phyloP scores from a whole-genome alignment of 257 asterid genomes.

The Ophiorrhiza pumila region DNA sequence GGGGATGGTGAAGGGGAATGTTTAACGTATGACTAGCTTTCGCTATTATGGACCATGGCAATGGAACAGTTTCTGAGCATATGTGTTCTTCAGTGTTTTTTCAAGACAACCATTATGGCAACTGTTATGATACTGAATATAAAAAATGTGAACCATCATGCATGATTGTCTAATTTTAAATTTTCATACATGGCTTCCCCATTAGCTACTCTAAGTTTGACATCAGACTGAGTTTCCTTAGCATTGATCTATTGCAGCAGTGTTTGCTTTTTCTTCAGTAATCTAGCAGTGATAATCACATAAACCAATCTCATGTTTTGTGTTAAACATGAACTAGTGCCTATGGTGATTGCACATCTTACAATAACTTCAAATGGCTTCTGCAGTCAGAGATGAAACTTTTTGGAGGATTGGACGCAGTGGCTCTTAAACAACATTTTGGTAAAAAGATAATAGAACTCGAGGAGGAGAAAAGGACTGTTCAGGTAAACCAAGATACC shows the following conservation, averaged over 20 bases:
- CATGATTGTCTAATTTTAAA: neutral
- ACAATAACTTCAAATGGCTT: conserved; percentile 2
- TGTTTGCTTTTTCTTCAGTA: neutral
- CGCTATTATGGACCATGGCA: neutral
- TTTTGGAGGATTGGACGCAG: conserved; percentile 75
- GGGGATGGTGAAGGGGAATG: neutral
- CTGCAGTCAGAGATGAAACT: conserved; percentile 94
- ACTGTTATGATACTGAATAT: neutral
- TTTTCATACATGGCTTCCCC: neutral
- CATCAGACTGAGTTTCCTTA: neutral
- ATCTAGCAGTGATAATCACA: neutral
- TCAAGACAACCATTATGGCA: neutral
- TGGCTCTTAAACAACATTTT: conserved; percentile 91
- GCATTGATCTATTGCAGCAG: neutral
- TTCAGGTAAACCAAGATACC: conserved; percentile 52
- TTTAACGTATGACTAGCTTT: neutral
- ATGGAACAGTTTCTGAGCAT: neutral
- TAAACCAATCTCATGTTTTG: neutral
- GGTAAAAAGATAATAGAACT: conserved; percentile 92
- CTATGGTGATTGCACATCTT: neutral
- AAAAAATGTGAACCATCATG: neutral
- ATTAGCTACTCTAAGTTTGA: neutral
- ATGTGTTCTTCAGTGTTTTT: neutral
- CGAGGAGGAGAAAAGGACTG: conserved; percentile 90
- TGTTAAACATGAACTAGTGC: neutral